Conservation (phyloP, 495 filamentous ascomycete genomes). For the Astrothelium subdiscretum region DNA sequence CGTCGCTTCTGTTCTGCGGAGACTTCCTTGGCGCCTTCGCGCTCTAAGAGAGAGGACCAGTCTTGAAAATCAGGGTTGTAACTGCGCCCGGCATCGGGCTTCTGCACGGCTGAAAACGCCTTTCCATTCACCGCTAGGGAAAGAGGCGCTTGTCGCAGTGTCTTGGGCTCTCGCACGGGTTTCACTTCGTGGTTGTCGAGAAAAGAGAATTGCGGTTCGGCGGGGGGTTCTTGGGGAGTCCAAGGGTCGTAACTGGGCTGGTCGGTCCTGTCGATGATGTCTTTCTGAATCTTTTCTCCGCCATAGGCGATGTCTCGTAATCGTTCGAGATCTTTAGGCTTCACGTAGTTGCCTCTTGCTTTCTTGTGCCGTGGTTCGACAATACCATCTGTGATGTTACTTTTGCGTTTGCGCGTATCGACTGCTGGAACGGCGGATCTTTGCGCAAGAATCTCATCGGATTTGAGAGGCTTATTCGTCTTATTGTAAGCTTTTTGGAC, state of each 20-base stretch:
- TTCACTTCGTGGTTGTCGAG: slow-evolving; percentile 30
- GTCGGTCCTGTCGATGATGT: slow-evolving; percentile 42
- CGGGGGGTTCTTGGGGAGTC: slow-evolving; percentile 41
- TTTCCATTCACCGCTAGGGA: slow-evolving; percentile 72
- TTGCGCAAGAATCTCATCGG: slow-evolving; percentile 79
- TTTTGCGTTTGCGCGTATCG: slow-evolving; percentile 59
- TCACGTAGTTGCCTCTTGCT: slow-evolving; percentile 59
- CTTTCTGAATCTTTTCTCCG: slow-evolving; percentile 46
- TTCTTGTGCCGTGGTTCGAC: slow-evolving; percentile 57
- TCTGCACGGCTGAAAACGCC: slow-evolving; percentile 60
- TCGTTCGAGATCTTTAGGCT: slow-evolving; percentile 64
- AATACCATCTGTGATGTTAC: slow-evolving; percentile 53
- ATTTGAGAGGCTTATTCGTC: slow-evolving; percentile 62
- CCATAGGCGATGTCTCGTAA: slow-evolving; percentile 55
- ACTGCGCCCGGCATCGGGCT: slow-evolving; percentile 68
- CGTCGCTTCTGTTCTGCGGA: slow-evolving; percentile 69
- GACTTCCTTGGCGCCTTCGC: slow-evolving; percentile 66
- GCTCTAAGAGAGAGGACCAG: slow-evolving; percentile 61
- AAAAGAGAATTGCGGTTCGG: slow-evolving; percentile 34
- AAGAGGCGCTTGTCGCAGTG: slow-evolving; percentile 63
- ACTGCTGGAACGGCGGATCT: slow-evolving; percentile 73
- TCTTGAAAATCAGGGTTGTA: slow-evolving; percentile 85
- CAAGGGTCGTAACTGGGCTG: slow-evolving; percentile 60
- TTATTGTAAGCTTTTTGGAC: slow-evolving; percentile 53
- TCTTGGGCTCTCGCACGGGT: slow-evolving; percentile 58